A percentile compares a stretch with the other conserved stretches of the same genome.
Conservation (phyloP, 129 eudicot species). For the Pittosporum tobira region DNA sequence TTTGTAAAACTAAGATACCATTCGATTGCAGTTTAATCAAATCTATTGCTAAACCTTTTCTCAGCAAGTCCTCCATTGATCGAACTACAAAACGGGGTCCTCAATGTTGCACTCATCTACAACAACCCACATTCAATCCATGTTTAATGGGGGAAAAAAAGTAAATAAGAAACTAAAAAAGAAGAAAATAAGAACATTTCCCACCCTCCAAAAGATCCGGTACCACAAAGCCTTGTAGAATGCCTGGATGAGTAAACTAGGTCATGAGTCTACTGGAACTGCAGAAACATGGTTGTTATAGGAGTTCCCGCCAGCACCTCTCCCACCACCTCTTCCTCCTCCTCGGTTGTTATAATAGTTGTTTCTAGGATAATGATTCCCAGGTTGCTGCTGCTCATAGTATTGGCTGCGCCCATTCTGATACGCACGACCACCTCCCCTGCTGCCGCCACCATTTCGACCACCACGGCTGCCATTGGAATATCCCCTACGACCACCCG, state of each 20-base stretch:
- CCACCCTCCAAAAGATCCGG: constrained; percentile 26
- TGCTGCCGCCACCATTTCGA: constrained; percentile 39
- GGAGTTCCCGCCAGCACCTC: constrained; percentile 37
- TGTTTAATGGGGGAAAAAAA: constrained; percentile 19
- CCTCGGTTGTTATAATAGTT: constrained; percentile 44
- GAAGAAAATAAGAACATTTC: constrained; percentile 19
- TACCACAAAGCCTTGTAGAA: constrained; percentile 12
- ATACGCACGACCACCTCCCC: constrained; percentile 59
- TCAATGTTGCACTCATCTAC: constrained; percentile 9
- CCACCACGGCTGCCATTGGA: constrained; percentile 60
- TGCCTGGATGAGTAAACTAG: constrained; percentile 14
- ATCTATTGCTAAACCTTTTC: background rate
- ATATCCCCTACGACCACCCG: constrained; percentile 57
- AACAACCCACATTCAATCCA: constrained; percentile 18
- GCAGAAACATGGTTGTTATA: constrained; percentile 30
- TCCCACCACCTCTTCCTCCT: constrained; percentile 57
- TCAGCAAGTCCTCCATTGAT: constrained; percentile 8
- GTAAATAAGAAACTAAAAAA: too few relatives aligned
- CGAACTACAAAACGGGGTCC: constrained; percentile 15
- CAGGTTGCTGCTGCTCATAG: constrained; percentile 61
- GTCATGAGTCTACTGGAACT: constrained; percentile 27
- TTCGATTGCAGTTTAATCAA: constrained; percentile 2
- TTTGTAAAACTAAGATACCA: background rate
- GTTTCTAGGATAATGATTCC: constrained; percentile 56
- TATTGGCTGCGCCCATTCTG: constrained; percentile 75